phyloP scores from a whole-genome alignment of 257 asterid species.

The Sherardia arvensis region DNA sequence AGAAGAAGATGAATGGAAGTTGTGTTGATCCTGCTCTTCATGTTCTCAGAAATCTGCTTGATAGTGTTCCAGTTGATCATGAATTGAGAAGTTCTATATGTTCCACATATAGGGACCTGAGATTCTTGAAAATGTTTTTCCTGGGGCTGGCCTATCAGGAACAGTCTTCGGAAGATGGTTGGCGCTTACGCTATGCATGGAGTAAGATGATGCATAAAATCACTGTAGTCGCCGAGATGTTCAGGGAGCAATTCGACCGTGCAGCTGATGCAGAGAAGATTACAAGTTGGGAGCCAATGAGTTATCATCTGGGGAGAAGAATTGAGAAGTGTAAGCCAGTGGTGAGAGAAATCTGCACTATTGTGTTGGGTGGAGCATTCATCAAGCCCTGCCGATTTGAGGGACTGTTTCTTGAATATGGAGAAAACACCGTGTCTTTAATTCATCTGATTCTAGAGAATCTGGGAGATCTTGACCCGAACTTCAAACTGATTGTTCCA shows the following conservation, averaged over 20 bases:
- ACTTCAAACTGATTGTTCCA: not conserved
- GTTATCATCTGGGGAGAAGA: not conserved
- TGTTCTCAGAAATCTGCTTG: not conserved
- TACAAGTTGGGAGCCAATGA: not conserved
- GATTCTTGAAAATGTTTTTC: not conserved
- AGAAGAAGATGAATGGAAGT: not conserved
- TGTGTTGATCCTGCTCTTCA: slow-evolving; percentile 1
- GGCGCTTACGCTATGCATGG: not conserved
- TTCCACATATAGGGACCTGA: not conserved
- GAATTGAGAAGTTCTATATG: not conserved
- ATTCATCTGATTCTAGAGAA: not conserved
- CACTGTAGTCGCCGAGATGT: not conserved
- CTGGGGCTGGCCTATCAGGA: not conserved
- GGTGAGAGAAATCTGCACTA: not conserved
- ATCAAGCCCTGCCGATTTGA: not conserved
- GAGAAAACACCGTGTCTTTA: not conserved
- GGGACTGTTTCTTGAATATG: not conserved
- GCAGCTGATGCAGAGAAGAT: not conserved
- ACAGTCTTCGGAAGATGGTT: not conserved
- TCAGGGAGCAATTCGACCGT: not conserved
- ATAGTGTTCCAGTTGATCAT: not conserved
- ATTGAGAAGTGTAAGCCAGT: not conserved
- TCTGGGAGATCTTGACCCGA: not conserved
- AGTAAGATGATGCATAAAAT: not conserved
- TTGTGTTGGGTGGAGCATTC: not conserved